phyloP scores from a whole-genome alignment of 305 asterid species.

The Solanum hybrid region DNA sequence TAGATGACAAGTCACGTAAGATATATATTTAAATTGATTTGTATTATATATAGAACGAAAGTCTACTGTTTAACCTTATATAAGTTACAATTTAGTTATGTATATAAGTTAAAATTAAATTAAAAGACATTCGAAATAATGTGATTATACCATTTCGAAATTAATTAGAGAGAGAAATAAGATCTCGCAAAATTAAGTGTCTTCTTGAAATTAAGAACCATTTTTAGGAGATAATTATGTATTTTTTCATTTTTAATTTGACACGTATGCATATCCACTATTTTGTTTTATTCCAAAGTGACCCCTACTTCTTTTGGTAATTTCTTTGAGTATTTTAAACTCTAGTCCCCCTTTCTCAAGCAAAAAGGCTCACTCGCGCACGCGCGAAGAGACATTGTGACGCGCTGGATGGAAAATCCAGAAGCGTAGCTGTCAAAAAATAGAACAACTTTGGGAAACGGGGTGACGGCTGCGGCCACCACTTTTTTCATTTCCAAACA shows the following conservation, averaged over 20 bases:
- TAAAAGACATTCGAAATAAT: background rate
- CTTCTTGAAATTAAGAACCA: background rate
- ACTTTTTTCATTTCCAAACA: background rate
- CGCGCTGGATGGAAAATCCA: background rate
- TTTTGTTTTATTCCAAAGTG: background rate
- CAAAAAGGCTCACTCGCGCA: background rate
- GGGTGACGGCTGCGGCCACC: slow-evolving; percentile 6
- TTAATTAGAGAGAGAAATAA: too few species aligned
- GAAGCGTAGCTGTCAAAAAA: background rate
- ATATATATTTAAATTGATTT: too few species aligned
- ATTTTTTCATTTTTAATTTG: background rate
- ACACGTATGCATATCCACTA: background rate
- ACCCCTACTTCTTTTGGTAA: background rate
- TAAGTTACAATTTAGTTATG: too few species aligned
- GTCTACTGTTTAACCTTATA: too few species aligned
- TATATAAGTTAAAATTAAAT: too few species aligned
- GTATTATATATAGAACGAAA: too few species aligned
- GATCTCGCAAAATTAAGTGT: too few species aligned
- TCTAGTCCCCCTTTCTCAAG: background rate
- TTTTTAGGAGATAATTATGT: background rate
- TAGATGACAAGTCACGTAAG: background rate
- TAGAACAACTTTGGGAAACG: slow-evolving; percentile 1
- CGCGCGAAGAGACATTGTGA: background rate
- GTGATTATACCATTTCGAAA: background rate
- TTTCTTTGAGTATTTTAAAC: background rate